Base-by-base conservation (phyloP, 352 stramenopile species). In the Phytophthora sojae region DNA sequence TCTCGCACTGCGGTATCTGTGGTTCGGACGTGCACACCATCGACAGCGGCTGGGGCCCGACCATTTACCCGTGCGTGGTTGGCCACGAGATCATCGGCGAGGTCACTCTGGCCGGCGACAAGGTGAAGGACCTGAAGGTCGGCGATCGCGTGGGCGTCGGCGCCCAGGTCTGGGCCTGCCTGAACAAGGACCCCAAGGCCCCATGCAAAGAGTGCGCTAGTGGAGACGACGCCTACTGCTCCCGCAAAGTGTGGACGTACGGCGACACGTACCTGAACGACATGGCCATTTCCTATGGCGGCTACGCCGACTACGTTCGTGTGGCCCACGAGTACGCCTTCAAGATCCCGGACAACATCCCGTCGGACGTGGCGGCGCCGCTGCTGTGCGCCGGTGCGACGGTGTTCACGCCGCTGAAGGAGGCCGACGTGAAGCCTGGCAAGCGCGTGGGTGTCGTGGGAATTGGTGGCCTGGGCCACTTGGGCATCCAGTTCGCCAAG, bases 111-210 rank as follows among this genome's bases (percentile, higher is more conserved):
- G 78, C 66, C 7, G 82, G 82, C 1, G 19, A 60, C 1, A 56
- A 87, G 1, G 91, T 97, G 0, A 77, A 65, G 32, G 76, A 75
- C 19, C 74, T 96, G 50, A 81, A 87, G 39, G 82, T 95, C 8
- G 92, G 92, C n/a, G 87, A 97, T 69, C 65, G 76, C 15, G 88
- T 94, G 1, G 91, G 91, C 45, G 89, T 97, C 21, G 91, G 91
- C 26, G 92, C 85, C 37, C 83, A 96, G 54, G 87, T 91, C 21
- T 90, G 83, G 66, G 78, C 79, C 3, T 97, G 91, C 56, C 55
- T 79, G 8, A 79, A 87, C 54, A 86, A 93, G 64, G 75, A 93
- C 64, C 71, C 69, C 2, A 75, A 61, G 15, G 49, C 17, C 5
- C 65, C 67, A 0, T 97, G 92, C 78, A 79, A 86, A 5, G 50